These are phyloP conservation scores for Fusarium sororula DNA, from an alignment of 2,329 filamentous ascomycete species.

Conservation along the genomic window DNA sequence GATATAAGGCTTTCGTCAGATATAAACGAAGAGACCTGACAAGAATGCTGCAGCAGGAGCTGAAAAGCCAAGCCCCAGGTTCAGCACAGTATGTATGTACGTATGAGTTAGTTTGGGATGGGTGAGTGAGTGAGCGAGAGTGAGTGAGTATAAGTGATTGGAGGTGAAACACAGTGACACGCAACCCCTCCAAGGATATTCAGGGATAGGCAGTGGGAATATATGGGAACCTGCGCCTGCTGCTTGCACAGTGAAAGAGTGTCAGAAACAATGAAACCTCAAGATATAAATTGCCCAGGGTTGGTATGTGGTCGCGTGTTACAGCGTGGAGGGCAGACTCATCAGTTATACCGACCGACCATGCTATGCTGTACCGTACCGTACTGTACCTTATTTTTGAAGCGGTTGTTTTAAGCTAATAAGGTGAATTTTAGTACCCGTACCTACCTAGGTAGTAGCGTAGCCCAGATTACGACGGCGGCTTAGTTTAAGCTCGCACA, in stretches of 20 bases:
- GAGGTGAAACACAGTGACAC: constrained; percentile 35
- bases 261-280: neutral
- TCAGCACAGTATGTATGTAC: constrained; percentile 1
- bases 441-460: neutral
- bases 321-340: neutral
- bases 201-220: neutral
- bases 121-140: neutral
- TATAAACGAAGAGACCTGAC: neutral
- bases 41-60: neutral
- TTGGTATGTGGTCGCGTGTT: constrained; percentile 38
- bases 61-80: constrained; percentile 17
- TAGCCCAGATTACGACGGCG: neutral
- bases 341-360: neutral
- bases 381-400: neutral
- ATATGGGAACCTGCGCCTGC: neutral
- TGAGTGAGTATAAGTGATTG: constrained; percentile 5
- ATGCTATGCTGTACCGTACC: neutral
- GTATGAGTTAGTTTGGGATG: neutral
- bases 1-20: constrained; percentile 30
- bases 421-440: neutral
- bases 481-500: neutral
- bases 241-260: neutral
- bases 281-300: constrained; percentile 3
- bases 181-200: constrained; percentile 22
- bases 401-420: neutral